Evolutionary conservation across 2,329 filamentous ascomycete genomes (phyloP), one percentile per base, ranked within the genome.

Genomic region (Fusarium denticulatum): DNA sequence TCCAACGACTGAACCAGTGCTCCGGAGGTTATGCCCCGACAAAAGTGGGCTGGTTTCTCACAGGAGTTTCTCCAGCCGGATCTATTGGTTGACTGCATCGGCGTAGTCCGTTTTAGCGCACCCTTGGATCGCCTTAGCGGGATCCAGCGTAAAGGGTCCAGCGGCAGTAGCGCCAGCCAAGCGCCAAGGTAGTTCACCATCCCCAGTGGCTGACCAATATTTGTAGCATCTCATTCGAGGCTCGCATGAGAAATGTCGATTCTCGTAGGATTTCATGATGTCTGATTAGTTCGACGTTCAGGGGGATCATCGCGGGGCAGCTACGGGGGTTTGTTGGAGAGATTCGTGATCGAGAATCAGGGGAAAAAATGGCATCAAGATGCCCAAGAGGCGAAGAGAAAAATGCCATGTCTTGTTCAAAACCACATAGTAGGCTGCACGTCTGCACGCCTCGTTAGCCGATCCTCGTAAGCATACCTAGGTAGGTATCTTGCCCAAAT

Each of bases 21-120:
- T 4, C 61, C 72, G 72, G 72, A 75, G 65, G 28, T 57, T 67
- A 52, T 73, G 65, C 47, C 61, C 72, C 72, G 72, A 18, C n/a
- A 61, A 53, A 63, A 57, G 61, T 24, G 60, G 64, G 2, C 16
- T 10, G 5, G 18, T 26, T 12, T 32, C 52, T 47, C 24, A 10
- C 22, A 45, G 59, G 59, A 65, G 66, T 9, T 24, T 7, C 42
- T 69, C 67, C 67, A 28, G 14, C 13, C 11, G 24, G 3, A 6
- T 18, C 26, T 12, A 69, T 66, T 69, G 67, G 67, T 13, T 60
- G 28, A 8, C 10, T 55, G 16, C 12, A 42, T 7, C 10, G 32
- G 22, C 15, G 40, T 66, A 16, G 36, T 34, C 18, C n/a, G 32
- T 18, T 14, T 70, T 69, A 69, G 66, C 42, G 67, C 30, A 30